Base-by-base conservation (phyloP, 2,329 filamentous ascomycete genomes). In the Trichoderma semiorbis region DNA sequence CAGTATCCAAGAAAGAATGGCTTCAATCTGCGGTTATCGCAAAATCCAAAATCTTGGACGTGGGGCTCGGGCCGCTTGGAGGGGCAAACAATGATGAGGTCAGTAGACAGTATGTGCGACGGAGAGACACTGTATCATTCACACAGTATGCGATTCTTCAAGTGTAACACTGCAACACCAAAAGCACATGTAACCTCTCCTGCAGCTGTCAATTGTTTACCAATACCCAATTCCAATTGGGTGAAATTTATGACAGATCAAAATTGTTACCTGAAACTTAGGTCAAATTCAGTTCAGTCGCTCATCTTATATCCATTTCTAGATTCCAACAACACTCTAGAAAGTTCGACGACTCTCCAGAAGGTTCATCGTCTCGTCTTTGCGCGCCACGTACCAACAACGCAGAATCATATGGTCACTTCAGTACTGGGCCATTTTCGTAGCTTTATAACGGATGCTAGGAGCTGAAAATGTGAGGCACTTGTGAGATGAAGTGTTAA, bases 1-100 rank as follows among this genome's bases (percentile, higher is more conserved):
- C 3, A 43, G 39, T 60, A 50, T 69, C 34, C 14, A 50, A 50
- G 21, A 21, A 53, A 7, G 18, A 21, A 16, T 39, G 14, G n/a
- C 28, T 67, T 62, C 30, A 26, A 53, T 28, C 14, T 50, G 64
- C 47, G 43, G 64, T 5, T 10, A 21, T 72, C 71, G 67, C 65
- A 72, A 72, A 72, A 72, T 72, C 66, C 58, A 72, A 72, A 72
- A 72, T 72, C 66, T 70, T 16, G 5, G 50, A 72, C 58, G 66
- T 70, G 71, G 71, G 71, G 66, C 62, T 32, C 26, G 36, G 32
- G 43, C 18, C 21, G 58, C 57, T 55, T 73, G 72, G 72, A 73
- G 72, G 72, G 72, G 72, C 72, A 43, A 43, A 43, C 18, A 73
- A 34, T 30, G 72, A 72, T 70, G 60, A 68, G 36, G 70, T 65